phyloP scores from a whole-genome alignment of 768 basidiomycete species.

The Suillus discolor region DNA sequence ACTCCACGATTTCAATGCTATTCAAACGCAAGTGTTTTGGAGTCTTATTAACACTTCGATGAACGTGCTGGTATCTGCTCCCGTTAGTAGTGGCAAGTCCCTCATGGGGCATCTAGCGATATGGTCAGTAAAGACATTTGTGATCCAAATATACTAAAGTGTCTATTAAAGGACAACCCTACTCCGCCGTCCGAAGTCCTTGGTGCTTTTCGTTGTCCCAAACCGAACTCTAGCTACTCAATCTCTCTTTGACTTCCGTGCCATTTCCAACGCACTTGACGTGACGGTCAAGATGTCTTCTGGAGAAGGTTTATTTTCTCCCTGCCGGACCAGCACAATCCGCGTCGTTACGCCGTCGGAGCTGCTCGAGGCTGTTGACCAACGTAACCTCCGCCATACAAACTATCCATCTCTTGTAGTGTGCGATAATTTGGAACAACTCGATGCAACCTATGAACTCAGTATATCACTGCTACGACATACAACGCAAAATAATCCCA shows the following conservation, averaged over 20 bases:
- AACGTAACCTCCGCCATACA: constrained; percentile 31
- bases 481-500: constrained; percentile 58
- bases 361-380: constrained; percentile 41
- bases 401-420: constrained; percentile 65
- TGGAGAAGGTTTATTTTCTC: constrained; percentile 34
- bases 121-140: constrained; percentile 56
- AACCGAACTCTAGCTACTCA: constrained; percentile 58
- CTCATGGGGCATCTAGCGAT: constrained; percentile 66
- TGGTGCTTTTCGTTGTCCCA: constrained; percentile 67
- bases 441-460: constrained; percentile 83
- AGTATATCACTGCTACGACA: constrained; percentile 72
- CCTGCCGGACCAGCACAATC: constrained; percentile 46
- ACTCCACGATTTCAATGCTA: constrained; percentile 68
- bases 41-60: constrained; percentile 63
- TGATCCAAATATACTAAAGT: constrained; percentile 10
- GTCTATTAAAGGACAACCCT: constrained; percentile 54
- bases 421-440: constrained; percentile 83
- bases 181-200: constrained; percentile 44
- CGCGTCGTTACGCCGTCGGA: constrained; percentile 58
- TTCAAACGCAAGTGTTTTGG: constrained; percentile 93
- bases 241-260: constrained; percentile 53
- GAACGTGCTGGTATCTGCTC: constrained; percentile 77
- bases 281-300: constrained; percentile 41
- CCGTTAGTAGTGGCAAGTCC: constrained; percentile 82
- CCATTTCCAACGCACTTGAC: constrained; percentile 37